Conservation (phyloP, 2,329 filamentous ascomycete genomes). For the Ramichloridium luteum region DNA sequence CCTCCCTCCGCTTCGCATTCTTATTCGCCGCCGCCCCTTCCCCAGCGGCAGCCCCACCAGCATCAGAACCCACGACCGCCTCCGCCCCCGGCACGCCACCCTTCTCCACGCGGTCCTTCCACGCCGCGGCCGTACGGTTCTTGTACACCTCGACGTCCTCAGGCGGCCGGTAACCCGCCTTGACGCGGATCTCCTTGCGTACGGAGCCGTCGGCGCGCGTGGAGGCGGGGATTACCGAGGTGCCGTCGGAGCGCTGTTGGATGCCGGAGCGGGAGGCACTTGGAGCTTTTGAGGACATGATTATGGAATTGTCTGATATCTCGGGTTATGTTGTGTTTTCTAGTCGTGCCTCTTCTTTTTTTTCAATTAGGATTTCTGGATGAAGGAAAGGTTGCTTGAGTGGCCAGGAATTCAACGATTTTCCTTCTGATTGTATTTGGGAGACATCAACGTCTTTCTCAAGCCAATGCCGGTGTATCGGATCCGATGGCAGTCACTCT, state of each 20-base stretch:
- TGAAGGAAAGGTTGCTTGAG: too few relatives aligned
- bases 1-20: constrained; percentile 70
- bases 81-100: constrained; percentile 64
- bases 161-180: constrained; percentile 83
- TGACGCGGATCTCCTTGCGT: constrained; percentile 87
- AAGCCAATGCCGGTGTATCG: too few relatives aligned
- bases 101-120: constrained; percentile 62
- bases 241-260: constrained; percentile 60
- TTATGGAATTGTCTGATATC: too few relatives aligned
- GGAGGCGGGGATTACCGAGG: constrained; percentile 82
- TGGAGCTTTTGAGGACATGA: constrained; percentile 32
- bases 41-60: constrained; percentile 47
- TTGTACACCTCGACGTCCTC: constrained; percentile 96
- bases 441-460: too few relatives aligned
- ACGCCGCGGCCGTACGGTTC: constrained; percentile 76
- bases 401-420: too few relatives aligned
- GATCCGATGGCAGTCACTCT: too few relatives aligned
- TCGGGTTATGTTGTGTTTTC: too few relatives aligned
- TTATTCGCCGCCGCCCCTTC: constrained; percentile 53
- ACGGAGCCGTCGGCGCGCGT: constrained; percentile 76
- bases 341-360: too few relatives aligned
- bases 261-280: constrained; percentile 38
- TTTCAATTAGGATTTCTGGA: too few relatives aligned
- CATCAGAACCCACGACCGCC: constrained; percentile 41
- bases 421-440: too few relatives aligned